Evolutionary conservation across 345 rosid species (phyloP), one percentile per base, ranked within the genome.

Genomic region (Erucastrum elatum): DNA sequence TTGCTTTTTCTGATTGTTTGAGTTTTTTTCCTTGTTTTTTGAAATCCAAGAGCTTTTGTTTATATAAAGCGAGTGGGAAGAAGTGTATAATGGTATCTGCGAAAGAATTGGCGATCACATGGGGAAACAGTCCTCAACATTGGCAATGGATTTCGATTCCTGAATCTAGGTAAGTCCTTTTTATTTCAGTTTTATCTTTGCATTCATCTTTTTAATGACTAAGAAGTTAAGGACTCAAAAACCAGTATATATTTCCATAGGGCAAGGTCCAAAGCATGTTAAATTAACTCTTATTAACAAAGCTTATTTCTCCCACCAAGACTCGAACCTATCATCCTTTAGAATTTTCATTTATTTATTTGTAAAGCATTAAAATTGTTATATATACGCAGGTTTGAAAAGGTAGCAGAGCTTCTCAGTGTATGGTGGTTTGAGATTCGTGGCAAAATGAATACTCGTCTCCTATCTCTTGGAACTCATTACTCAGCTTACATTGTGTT

Each of bases 351-450:
- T 46, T 41, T 4, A 11, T 46, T 4, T 46, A 46, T 3, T 4
- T 46, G 6, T 46, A 46, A 46, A 46, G 15, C 15, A 46, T 1
- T 12, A 46, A 46, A 46, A 12, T 21, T 21, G 21, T 21, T 21
- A 2, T 2, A 64, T 8, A 51, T 63, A 68, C 41, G 56, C 7
- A 49, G 17, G 56, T 87, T 89, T 58, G 62, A 77, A 0, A 85
- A 87, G 77, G 84, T 87, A 3, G 87, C 87, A 0, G 87, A 87
- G 76, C 89, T 90, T 33, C 17, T 79, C 0, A 16, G 46, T 25
- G 90, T 87, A 0, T 80, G 83, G 63, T 85, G 93, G 95, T 79
- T 90, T 29, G 91, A 90, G 75, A 78, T 90, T 46, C 83, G 79
- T 0, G 83, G 76, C 0, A 4, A 35, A 3, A 17, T 82, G 82